Percentiles rank a stretch among this genome's conserved stretches.
Conservation (phyloP, 106 monocot species). For the Agapanthus africanus region DNA sequence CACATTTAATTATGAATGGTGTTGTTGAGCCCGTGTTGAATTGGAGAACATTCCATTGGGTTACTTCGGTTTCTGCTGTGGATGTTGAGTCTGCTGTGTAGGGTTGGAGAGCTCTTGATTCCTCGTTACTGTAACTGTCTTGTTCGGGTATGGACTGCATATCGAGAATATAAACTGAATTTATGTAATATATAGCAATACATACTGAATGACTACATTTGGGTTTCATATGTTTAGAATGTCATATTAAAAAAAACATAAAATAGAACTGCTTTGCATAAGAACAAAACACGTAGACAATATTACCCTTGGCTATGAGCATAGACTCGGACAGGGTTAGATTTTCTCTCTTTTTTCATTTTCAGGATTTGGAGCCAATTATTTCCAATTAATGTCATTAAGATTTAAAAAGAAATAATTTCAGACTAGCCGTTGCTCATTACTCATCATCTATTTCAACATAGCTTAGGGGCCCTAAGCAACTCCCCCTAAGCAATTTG, state of each 20-base stretch:
- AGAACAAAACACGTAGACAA: no score
- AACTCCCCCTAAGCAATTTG: no score
- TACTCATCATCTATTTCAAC: no score
- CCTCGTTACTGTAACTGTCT: constrained; percentile 26
- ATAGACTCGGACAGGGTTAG: no score
- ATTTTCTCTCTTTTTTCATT: no score
- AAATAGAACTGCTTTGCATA: neutral
- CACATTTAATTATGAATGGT: constrained; percentile 96
- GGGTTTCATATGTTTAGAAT: neutral
- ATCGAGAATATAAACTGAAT: no score
- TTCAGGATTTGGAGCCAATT: no score
- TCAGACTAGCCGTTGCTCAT: no score
- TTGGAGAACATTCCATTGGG: constrained; percentile 94
- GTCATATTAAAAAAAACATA: neutral
- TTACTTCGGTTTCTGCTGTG: constrained; percentile 49
- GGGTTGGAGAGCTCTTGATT: constrained; percentile 30
- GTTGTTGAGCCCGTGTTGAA: constrained; percentile 91
- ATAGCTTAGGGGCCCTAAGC: no score
- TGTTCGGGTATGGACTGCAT: constrained; percentile 73
- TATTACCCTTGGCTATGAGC: no score
- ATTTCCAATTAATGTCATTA: no score
- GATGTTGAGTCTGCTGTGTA: constrained; percentile 19
- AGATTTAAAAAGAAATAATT: no score
- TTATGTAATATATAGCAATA: constrained; percentile 1
- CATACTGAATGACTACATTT: neutral